Evolutionary conservation across 495 filamentous ascomycete genomes (phyloP), one percentile per base, ranked within the genome.

Genomic region (Penicillium herquei): DNA sequence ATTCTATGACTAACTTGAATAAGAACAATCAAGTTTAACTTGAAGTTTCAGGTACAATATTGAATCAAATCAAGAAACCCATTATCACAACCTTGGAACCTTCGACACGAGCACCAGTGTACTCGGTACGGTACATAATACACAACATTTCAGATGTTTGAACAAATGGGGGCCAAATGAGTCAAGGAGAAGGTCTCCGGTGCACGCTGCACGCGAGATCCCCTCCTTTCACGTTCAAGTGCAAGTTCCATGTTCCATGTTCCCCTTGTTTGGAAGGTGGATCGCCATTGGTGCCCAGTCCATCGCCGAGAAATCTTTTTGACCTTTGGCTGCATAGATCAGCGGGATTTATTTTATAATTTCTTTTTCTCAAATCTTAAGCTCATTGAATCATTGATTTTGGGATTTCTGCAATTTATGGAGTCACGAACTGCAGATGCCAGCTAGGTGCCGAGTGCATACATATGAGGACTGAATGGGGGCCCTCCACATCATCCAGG

Each of bases 221-320:
- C 31, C 32, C 45, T 43, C 39, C 43, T 26, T 39, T 43, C 39
- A 7, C 51, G 31, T 14, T n/a, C 26, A 11, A 40, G 43, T 43
- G 1, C 21, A 26, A 26, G 21, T 26, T 26, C 21, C 21, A 26
- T 26, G 30, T 50, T 57, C 54, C 44, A 39, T 50, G 54, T 32
- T 52, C 48, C 44, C 44, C 44, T 34, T 54, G 50, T 44, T 26
- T 13, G 12, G 39, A 11, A 37, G 30, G 47, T 50, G 39, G 47
- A 49, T 40, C 52, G 21, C 54, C 49, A 65, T 62, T 65, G 62
- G 62, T 65, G 62, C 62, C 62, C 62, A 62, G 62, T 17, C 57
- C 52, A 42, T 37, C 43, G 32, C 39, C 16, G 39, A 39, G 39
- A 57, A 57, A 49, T 51, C 34, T 57, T 56, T 56, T 52, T 48